These are phyloP conservation scores for Alternaria alternata DNA, from an alignment of 2,329 filamentous ascomycete species.

Conservation along the genomic window DNA sequence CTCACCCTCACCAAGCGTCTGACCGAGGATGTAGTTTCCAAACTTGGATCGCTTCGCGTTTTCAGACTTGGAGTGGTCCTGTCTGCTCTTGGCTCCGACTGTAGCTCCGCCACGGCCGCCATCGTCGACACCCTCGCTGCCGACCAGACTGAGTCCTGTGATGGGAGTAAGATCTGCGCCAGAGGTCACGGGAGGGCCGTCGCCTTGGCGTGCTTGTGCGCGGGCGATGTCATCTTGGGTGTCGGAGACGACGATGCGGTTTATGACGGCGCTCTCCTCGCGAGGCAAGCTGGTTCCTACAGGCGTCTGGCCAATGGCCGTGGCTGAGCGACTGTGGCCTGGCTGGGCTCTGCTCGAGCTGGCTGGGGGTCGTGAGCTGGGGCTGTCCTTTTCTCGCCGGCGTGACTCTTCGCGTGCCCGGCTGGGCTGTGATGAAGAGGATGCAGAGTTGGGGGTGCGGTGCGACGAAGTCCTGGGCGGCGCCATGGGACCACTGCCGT, in stretches of 20 bases:
- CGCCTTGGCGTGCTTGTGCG: constrained; percentile 73
- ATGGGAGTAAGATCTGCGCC: constrained; percentile 56
- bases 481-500: constrained; percentile 68
- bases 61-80: constrained; percentile 64
- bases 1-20: constrained; percentile 96
- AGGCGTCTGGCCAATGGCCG: constrained; percentile 63
- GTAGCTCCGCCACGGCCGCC: constrained; percentile 53
- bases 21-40: constrained; percentile 93
- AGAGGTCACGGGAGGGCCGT: constrained; percentile 60
- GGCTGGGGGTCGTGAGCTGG: constrained; percentile 51
- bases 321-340: constrained; percentile 55
- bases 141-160: constrained; percentile 59
- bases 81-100: constrained; percentile 58
- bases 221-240: constrained; percentile 76
- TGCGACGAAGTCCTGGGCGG: constrained; percentile 83
- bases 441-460: constrained; percentile 49
- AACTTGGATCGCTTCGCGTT: constrained; percentile 83
- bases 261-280: constrained; percentile 81
- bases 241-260: constrained; percentile 77
- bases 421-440: constrained; percentile 37
- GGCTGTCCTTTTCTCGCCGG: constrained; percentile 59
- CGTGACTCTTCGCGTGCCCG: constrained; percentile 47
- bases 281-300: constrained; percentile 66
- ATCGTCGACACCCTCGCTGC: constrained; percentile 61
- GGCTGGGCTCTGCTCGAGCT: constrained; percentile 47